Evolutionary conservation across 352 stramenopile species (phyloP), one percentile per base, ranked within the genome.

Genomic region (Globisporangium alternatum): DNA sequence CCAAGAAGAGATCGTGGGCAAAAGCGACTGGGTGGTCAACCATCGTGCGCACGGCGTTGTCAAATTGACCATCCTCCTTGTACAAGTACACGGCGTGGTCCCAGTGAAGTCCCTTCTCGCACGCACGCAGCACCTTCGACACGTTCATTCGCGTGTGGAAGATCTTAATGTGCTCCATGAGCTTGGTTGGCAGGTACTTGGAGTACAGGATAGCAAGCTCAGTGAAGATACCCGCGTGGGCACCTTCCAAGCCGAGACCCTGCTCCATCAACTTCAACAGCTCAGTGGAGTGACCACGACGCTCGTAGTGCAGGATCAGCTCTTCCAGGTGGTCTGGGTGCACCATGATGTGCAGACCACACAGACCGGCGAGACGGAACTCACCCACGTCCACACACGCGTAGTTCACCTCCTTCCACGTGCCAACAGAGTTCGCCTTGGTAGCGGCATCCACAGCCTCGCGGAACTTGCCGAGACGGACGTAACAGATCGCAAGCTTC

Each of bases 121-220:
- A 99, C 7, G 98, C 97, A 70, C 96, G 91, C 59, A 98, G 68
- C 37, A 98, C 83, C 86, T 99, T 99, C 61, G 95, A 98, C 52
- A 99, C 90, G 80, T 99, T 99, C 84, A 99, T 98, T 64, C 98
- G 97, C 64, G 81, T 98, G 84, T 98, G 98, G 88, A 99, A 99
- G 55, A 99, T 98, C 83, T 99, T 99, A 80, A 99, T 95, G 80
- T 99, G 98, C 71, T 99, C 97, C 97, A 99, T 99, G 22, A 99
- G 83, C 86, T 99, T 99, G 22, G 97, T 90, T 30, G 97, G 97
- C 57, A 97, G 78, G 86, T 99, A 99, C 83, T 99, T 99, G 22
- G 97, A 99, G 89, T 99, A 99, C 55, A 99, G 76, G 51, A 99
- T 97, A 45, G 94, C 98, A 51, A 99, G 86, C 82, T 99, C 97